Evolutionary conservation across 2,329 filamentous ascomycete genomes (phyloP), one percentile per base, ranked within the genome.

Genomic region (Cytospora mali): DNA sequence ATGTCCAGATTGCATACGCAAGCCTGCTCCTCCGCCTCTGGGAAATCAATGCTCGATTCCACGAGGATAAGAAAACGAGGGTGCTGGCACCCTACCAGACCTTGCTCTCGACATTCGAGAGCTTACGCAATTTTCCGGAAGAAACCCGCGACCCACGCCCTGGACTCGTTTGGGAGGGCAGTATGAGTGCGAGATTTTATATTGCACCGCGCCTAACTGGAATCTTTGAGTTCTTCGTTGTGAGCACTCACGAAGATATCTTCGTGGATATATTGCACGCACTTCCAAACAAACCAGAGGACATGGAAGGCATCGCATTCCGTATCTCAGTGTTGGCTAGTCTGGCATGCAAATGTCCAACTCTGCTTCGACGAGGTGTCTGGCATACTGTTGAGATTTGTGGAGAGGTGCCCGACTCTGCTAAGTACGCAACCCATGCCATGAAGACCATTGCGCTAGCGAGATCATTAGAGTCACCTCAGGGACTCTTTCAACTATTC

Each of bases 341-440:
- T 61, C 78, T 99, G 62, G 95, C 91, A 27, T 91, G 92, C 31
- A 79, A 81, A 56, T 98, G 94, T 91, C 88, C 92, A 64, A 96
- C 93, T 0, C 81, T 98, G 23, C 81, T 97, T 50, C 88, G 93
- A 57, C 87, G 90, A 67, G 93, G 92, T 67, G 90, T 96, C 21
- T 99, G 97, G 73, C 90, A 95, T 73, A 93, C 98, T 25, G 97
- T 98, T 69, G 95, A 98, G 73, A 92, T 90, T 0, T 91, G 93
- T 1, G 92, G 90, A 1, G 87, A 87, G 62, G 85, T 96, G 16
- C 76, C 83, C 3, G 76, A 78, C 13, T 89, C 90, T 7, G 80
- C 82, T 23, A 78, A 81, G 23, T 90, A 97, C 75, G 93, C 94
- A 1, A 85, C 84, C 61, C 83, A 83, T 57, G 96, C 92, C 68